Base-by-base conservation (phyloP, 2,329 filamentous ascomycete genomes). In the Verticillium tricorpus region DNA sequence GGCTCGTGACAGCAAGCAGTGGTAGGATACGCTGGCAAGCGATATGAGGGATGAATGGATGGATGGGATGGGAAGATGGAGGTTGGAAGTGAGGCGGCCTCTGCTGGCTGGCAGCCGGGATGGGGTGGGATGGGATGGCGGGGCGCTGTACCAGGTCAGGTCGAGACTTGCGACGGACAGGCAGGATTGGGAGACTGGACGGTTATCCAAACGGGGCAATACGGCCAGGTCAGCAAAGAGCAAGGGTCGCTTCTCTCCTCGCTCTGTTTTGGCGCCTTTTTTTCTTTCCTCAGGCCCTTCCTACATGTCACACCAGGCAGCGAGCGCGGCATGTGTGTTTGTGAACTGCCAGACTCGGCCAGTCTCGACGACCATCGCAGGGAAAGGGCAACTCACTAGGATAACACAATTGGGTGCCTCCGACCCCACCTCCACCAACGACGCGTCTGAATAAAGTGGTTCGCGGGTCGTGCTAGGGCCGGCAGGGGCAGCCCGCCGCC, bases 391-490 rank as follows among this genome's bases (percentile, higher is more conserved):
- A 58, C 22, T n/a, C 22, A 32, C 14, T 25, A 14, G 39, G 45
- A 19, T 39, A 19, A 40, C 15, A 39, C 57, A 22, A 58, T 58
- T 58, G 57, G 57, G n/a, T 22, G 22, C 57, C 57, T 31, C 31
- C 7, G 14, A 12, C 19, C 57, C 57, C 45, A 50, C 57, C 45
- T 52, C 57, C 25, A 28, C 55, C 58, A 59, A 59, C 58, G 58
- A 59, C 58, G 58, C 58, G 58, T 59, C 45, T 19, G 19, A 40
- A 35, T 59, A 35, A 59, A 59, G 58, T 59, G 58, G 58, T 55
- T 55, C 58, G 58, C 45, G 58, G 58, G 40, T 52, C 58, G 45
- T 52, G 58, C 40, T n/a, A 54, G 54, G 50, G 25, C 54, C 31
- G 54, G 25, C 54, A 52, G 25, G 31, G 19, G 54, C 22, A n/a